These are phyloP conservation scores for Citrullus colocynthis DNA, from an alignment of 306 rosid species.

Conservation along the genomic window DNA sequence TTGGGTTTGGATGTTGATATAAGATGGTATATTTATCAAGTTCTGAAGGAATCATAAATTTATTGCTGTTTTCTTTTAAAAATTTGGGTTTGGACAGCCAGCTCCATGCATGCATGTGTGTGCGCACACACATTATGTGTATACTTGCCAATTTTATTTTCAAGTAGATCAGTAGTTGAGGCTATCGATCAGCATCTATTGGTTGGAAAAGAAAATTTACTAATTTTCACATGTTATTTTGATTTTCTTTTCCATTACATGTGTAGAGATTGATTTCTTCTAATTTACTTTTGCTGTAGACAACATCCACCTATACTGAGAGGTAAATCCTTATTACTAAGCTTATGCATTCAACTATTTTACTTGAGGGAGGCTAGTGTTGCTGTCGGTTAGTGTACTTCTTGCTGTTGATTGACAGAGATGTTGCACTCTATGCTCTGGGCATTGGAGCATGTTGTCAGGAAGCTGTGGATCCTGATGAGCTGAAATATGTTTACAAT, in stretches of 20 bases:
- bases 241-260: not conserved
- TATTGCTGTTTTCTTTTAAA: not conserved
- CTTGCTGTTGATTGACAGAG: constrained; percentile 29
- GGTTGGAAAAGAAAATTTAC: not conserved
- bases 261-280: constrained; percentile 6
- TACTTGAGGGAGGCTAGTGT: not conserved
- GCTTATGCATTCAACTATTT: not conserved
- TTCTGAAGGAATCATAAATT: not conserved
- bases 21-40: not conserved
- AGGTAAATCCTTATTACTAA: constrained; percentile 29
- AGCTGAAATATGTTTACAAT: constrained; percentile 79
- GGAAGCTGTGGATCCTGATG: constrained; percentile 65
- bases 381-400: not conserved
- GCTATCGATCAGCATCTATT: not conserved
- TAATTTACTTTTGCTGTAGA: constrained; percentile 25
- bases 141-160: not conserved
- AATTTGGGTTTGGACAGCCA: not conserved
- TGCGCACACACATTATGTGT: no score
- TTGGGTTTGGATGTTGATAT: not conserved
- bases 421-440: constrained; percentile 72
- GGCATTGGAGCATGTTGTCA: constrained; percentile 71
- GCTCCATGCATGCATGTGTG: not conserved
- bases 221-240: not conserved
- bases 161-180: not conserved
- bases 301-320: constrained; percentile 42